Base-by-base conservation (phyloP, 306 rosid genomes). In the Oxytropis ochrocephala region DNA sequence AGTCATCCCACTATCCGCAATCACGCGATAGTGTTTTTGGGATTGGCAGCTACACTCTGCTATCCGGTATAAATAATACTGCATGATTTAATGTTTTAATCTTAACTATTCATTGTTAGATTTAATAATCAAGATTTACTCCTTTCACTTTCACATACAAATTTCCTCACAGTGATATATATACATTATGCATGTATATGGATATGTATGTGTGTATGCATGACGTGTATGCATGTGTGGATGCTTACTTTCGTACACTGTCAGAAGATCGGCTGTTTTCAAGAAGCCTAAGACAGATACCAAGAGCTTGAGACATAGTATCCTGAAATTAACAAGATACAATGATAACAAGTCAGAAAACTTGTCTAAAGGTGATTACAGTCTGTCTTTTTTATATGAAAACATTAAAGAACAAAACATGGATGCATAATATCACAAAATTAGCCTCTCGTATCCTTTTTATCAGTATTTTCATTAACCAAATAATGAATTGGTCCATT, bases 251-350 rank as follows among this genome's bases (percentile, higher is more conserved):
- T 44, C 83, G 87, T 77, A 93, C 98, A 46, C 98, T 93, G 49
- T 93, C 98, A 69, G 94, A 82, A 75, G 97, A 93, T 75, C 98
- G 87, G 62, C 73, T 74, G 78, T 85, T 85, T 84, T 90, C 98
- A 19, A 93, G 89, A 79, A 90, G 94, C 84, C 94, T 87, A 56
- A 90, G 95, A 85, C 97, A 93, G 77, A 93, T 93, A 50, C 85
- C 91, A 75, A 93, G 96, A 78, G 97, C 96, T 86, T 84, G 97
- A 79, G 85, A 89, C 90, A 89, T 88, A 70, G 84, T 84, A 21
- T 85, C 96, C 98, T 93, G 93, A 51, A 64, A 74, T 59, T 68
- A 42, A 55, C 49, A 69, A 70, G 65, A 75, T 50, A 43, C 5
- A 35, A 14, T 78, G 53, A 41, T 30, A 73, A 56, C 44, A 69